Percentiles rank a stretch among this genome's conserved stretches.
Evolutionary conservation across 805 yeast species (phyloP).

Genomic region (Candida pseudoglaebosa): DNA sequence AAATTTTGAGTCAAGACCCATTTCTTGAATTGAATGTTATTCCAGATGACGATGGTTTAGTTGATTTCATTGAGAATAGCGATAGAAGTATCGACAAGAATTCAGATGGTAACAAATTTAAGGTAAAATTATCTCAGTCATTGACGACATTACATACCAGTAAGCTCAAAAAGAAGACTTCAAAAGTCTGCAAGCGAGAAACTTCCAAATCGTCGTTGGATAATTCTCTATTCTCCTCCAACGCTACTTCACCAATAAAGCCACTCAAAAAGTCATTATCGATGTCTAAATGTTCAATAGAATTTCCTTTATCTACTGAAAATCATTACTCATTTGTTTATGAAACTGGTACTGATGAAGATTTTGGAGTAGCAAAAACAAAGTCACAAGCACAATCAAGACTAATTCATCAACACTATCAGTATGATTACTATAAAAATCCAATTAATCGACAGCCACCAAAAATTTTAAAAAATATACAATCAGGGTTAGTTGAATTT

Average conservation of each 20-base stretch:
- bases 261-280: constrained; percentile 7
- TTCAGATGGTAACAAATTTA: no score
- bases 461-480: constrained; percentile 20
- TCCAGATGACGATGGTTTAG: no score
- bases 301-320: constrained; percentile 14
- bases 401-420: constrained; percentile 6
- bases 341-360: constrained; percentile 12
- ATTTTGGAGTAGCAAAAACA: constrained; percentile 6
- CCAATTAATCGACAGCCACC: constrained; percentile 6
- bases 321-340: constrained; percentile 18
- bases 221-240: background rate
- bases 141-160: no score
- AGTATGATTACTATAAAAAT: constrained; percentile 5
- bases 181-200: background rate
- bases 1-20: no score
- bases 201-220: constrained; percentile 2
- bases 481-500: constrained; percentile 27
- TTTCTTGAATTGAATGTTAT: no score
- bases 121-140: no score
- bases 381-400: constrained; percentile 3
- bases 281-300: constrained; percentile 13
- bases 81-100: no score
- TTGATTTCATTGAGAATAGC: no score
- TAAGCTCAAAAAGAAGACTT: constrained; percentile 2
- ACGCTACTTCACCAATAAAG: constrained; percentile 1